A percentile compares a stretch with the other conserved stretches of the same genome.
These are phyloP conservation scores for Boletellus sp. DNA, from an alignment of 1,284 basidiomycete genomes.

Conservation along the genomic window DNA sequence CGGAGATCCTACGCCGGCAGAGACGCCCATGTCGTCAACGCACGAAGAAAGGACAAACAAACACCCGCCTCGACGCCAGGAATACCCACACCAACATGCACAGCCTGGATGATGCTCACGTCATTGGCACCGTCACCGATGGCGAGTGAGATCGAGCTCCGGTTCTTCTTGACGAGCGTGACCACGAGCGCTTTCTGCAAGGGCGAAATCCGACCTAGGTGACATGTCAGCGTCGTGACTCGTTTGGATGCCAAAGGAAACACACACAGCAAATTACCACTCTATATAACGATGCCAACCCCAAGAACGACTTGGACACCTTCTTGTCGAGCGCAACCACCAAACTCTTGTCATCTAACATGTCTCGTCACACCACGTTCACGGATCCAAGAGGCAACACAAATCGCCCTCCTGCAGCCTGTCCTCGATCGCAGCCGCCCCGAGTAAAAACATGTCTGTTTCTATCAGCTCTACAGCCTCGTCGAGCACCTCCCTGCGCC, in stretches of 20 bases:
- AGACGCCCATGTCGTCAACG: too few species aligned
- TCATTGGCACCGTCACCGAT: constrained; percentile 98
- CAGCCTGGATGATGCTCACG: constrained; percentile 95
- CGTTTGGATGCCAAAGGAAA: too few species aligned
- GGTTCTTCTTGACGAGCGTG: constrained; percentile 97
- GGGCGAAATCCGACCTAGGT: constrained; percentile 89
- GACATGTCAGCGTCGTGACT: too few species aligned
- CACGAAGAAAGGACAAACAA: neutral
- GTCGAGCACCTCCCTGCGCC: constrained; percentile 91
- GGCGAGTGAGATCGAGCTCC: constrained; percentile 86
- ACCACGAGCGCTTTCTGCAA: constrained; percentile 97
- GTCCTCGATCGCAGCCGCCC: constrained; percentile 98
- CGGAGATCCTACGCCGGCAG: constrained; percentile 86
- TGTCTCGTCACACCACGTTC: too few species aligned
- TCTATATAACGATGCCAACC: constrained; percentile 97
- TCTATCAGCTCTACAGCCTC: constrained; percentile 95
- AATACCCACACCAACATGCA: constrained; percentile 96
- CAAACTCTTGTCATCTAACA: constrained; percentile 89
- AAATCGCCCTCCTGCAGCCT: constrained; percentile 98
- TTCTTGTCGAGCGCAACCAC: constrained; percentile 92
- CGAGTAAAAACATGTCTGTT: constrained; percentile 87
- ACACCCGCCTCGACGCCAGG: constrained; percentile 86
- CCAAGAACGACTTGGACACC: constrained; percentile 84
- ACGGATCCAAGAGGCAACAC: too few species aligned
- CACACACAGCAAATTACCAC: constrained; percentile 92